These are phyloP conservation scores for Plasmodium vivax DNA, from an alignment of 169 alveolate species.

Conservation along the genomic window DNA sequence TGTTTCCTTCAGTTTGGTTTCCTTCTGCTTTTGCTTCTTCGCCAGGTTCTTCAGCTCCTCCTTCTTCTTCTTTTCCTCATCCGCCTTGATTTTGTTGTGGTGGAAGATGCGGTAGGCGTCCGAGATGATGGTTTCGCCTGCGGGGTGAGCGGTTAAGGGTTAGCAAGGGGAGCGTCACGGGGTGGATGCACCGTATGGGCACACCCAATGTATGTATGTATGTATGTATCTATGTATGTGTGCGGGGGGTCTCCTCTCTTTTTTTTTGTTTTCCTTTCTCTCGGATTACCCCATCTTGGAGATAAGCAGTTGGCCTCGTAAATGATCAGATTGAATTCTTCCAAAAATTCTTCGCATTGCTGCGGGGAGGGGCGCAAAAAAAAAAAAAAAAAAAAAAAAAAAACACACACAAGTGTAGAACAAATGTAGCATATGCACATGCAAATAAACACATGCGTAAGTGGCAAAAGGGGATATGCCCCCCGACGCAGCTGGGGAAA, in stretches of 20 bases:
- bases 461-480: neutral
- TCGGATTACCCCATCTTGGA: constrained; percentile 44
- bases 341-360: constrained; percentile 65
- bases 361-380: neutral
- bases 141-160: neutral
- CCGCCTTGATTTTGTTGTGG: constrained; percentile 38
- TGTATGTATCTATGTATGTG: neutral
- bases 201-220: neutral
- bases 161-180: neutral
- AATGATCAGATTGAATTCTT: constrained; percentile 50
- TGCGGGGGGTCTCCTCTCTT: neutral
- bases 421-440: too few species aligned
- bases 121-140: constrained; percentile 54
- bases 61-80: constrained; percentile 58
- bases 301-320: constrained; percentile 64
- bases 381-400: neutral
- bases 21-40: constrained; percentile 59
- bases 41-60: constrained; percentile 30
- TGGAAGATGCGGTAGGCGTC: constrained; percentile 64
- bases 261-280: neutral
- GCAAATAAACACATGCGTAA: neutral
- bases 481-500: neutral
- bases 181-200: neutral
- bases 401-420: neutral
- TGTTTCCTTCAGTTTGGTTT: constrained; percentile 53